These are phyloP conservation scores for Pontederia paniculata DNA, from an alignment of 176 grass and related monocot genomes.

Conservation along the genomic window DNA sequence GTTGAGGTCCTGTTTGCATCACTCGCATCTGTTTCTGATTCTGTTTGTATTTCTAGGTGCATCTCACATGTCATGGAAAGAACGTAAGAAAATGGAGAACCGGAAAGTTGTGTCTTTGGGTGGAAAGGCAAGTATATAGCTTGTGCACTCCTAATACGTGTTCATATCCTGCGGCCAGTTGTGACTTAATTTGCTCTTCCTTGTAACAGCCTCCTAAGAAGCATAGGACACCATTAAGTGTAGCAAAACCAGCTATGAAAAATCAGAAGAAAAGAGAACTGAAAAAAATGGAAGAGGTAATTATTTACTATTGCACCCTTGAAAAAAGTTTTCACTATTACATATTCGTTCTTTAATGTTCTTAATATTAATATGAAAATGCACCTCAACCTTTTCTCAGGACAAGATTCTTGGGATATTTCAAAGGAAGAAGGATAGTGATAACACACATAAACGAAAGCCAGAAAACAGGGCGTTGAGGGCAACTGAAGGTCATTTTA, in stretches of 20 bases:
- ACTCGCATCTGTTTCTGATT: neutral
- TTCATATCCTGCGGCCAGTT: neutral
- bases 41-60: constrained; percentile 35
- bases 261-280: constrained; percentile 56
- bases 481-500: constrained; percentile 76
- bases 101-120: constrained; percentile 63
- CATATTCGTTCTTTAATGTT: neutral
- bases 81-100: constrained; percentile 68
- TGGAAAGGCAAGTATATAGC: constrained; percentile 53
- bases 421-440: constrained; percentile 28
- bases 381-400: constrained; percentile 33
- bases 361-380: neutral
- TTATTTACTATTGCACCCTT: neutral
- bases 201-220: constrained; percentile 67
- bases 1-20: neutral
- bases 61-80: constrained; percentile 68
- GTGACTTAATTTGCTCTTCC: neutral
- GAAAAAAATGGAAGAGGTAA: constrained; percentile 79
- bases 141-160: constrained; percentile 1
- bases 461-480: constrained; percentile 54
- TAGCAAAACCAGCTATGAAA: constrained; percentile 82
- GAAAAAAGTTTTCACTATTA: neutral
- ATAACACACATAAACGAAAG: constrained; percentile 36
- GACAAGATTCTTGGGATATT: constrained; percentile 61
- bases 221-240: constrained; percentile 60